Evolutionary conservation across 805 yeast species (phyloP).

Genomic region (Yarrowia divulgata): DNA sequence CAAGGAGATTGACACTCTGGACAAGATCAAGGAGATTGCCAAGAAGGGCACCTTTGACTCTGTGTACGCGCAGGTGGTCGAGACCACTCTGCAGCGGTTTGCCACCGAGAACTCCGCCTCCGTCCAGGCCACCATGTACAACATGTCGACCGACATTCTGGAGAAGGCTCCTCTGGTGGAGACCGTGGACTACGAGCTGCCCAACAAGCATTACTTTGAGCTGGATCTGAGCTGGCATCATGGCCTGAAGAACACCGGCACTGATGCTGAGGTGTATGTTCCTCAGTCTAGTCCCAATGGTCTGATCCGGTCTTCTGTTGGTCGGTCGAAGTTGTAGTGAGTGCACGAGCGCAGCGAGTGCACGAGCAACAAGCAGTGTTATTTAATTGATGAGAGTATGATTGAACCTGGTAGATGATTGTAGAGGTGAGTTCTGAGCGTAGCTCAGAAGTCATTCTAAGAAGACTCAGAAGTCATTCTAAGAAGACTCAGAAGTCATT

Average conservation of each 20-base stretch:
- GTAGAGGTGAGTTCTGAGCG: too few species aligned
- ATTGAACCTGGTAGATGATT: too few species aligned
- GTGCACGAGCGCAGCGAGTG: conserved; percentile 24
- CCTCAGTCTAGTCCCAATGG: conserved; percentile 94
- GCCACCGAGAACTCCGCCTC: conserved; percentile 91
- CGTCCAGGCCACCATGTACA: conserved; percentile 96
- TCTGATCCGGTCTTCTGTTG: conserved; percentile 84
- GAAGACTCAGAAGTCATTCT: too few species aligned
- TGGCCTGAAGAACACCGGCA: conserved; percentile 67
- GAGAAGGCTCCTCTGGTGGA: conserved; percentile 62
- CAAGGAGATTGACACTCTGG: conserved; percentile 48
- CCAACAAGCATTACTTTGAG: conserved; percentile 91
- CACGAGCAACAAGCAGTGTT: neutral
- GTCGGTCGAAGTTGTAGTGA: conserved; percentile 65
- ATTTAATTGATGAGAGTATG: neutral
- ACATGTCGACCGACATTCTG: conserved; percentile 81
- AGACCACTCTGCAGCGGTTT: conserved; percentile 74
- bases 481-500: too few species aligned
- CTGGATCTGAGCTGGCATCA: conserved; percentile 81
- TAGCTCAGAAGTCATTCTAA: too few species aligned
- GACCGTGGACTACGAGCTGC: conserved; percentile 76
- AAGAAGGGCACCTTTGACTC: conserved; percentile 69
- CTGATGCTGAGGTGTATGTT: conserved; percentile 80
- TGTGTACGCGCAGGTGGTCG: conserved; percentile 67
- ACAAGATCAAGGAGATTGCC: conserved; percentile 59